These are phyloP conservation scores for Scheffersomyces quercinus DNA, from an alignment of 1,139 yeast genomes.

Conservation along the genomic window DNA sequence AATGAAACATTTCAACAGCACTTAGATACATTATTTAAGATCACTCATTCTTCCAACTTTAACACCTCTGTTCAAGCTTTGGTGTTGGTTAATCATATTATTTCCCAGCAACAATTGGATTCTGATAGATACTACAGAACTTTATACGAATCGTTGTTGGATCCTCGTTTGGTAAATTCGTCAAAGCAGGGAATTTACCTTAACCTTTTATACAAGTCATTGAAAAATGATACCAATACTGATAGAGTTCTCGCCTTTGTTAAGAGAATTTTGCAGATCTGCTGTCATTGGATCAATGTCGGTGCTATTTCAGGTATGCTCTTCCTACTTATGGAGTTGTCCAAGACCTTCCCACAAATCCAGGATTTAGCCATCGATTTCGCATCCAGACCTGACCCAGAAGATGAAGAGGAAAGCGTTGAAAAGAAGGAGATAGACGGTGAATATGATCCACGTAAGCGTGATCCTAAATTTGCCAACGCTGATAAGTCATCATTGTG, in stretches of 20 bases:
- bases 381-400: constrained; percentile 36
- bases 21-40: constrained; percentile 79
- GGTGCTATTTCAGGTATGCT: constrained; percentile 94
- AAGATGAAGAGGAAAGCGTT: constrained; percentile 21
- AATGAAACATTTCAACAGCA: constrained; percentile 73
- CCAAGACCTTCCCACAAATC: constrained; percentile 44
- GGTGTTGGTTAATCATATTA: constrained; percentile 77
- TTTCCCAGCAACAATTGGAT: constrained; percentile 54
- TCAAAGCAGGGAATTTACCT: constrained; percentile 89
- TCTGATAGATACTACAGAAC: constrained; percentile 84
- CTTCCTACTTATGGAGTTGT: constrained; percentile 68
- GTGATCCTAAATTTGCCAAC: constrained; percentile 88
- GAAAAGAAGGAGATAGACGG: constrained; percentile 11
- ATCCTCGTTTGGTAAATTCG: constrained; percentile 76
- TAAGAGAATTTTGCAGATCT: constrained; percentile 84
- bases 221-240: constrained; percentile 67
- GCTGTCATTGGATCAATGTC: constrained; percentile 81
- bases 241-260: constrained; percentile 85
- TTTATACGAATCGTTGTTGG: constrained; percentile 84
- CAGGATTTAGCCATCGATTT: constrained; percentile 43
- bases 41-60: constrained; percentile 92
- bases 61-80: constrained; percentile 94
- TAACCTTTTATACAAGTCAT: constrained; percentile 79
- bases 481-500: constrained; percentile 81
- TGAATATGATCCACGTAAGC: constrained; percentile 79